Conservation (phyloP, 768 basidiomycete genomes). For the Hydnum rufescens region DNA sequence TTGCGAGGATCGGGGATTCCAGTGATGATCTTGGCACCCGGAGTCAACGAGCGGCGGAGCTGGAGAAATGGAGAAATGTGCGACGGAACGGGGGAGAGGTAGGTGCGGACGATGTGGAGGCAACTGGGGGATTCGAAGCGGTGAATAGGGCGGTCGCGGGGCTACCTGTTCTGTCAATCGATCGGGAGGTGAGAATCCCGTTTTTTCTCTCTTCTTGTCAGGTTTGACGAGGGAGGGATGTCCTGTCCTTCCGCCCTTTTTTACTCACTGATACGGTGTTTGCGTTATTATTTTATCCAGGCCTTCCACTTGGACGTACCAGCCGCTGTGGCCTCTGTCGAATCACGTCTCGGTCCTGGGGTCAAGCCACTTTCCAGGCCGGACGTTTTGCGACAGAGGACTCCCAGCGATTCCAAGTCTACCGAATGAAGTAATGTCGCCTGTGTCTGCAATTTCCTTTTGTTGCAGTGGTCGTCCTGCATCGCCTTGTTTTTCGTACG, state of each 20-base stretch:
- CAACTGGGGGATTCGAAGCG: constrained; percentile 1
- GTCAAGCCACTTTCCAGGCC: not conserved
- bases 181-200: too few species aligned
- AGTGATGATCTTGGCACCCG: constrained; percentile 7
- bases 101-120: constrained; percentile 5
- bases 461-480: too few species aligned
- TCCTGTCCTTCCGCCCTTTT: too few species aligned
- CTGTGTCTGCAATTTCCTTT: too few species aligned
- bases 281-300: too few species aligned
- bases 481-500: too few species aligned
- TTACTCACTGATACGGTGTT: too few species aligned
- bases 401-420: too few species aligned
- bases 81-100: constrained; percentile 3
- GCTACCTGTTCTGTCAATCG: constrained; percentile 19
- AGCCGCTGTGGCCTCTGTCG: constrained; percentile 29
- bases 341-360: not conserved
- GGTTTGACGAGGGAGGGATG: too few species aligned
- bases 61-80: not conserved
- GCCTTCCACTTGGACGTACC: constrained; percentile 76
- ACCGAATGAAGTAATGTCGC: too few species aligned
- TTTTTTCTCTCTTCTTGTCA: too few species aligned
- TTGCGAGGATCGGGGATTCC: constrained; percentile 13
- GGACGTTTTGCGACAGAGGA: too few species aligned
- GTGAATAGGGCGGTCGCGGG: constrained; percentile 32
- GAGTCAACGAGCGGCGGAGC: constrained; percentile 6